phyloP scores from a whole-genome alignment of 768 basidiomycete species.

The Suillus placidus region DNA sequence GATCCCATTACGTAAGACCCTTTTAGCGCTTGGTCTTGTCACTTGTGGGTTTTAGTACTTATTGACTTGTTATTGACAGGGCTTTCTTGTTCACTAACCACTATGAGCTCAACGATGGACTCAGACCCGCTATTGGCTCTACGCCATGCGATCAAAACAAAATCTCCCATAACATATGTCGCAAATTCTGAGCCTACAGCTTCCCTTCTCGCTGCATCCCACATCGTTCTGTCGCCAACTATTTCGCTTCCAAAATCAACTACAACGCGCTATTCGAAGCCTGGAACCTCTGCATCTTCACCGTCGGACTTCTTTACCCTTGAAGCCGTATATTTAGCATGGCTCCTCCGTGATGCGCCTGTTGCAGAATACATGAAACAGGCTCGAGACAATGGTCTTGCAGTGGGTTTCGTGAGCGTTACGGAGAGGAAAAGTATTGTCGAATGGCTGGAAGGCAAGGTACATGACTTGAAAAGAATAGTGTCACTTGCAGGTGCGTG shows the following conservation, averaged over 20 bases:
- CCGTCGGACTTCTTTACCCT: slow-evolving; percentile 68
- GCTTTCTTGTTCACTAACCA: slow-evolving; percentile 1
- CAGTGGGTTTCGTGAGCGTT: slow-evolving; percentile 78
- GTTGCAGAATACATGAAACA: slow-evolving; percentile 90
- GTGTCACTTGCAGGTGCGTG: slow-evolving; percentile 26
- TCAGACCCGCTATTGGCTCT: slow-evolving; percentile 59
- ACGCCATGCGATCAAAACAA: slow-evolving; percentile 62
- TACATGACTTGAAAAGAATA: slow-evolving; percentile 30
- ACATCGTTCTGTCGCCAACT: slow-evolving; percentile 59
- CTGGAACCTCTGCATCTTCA: slow-evolving; percentile 42
- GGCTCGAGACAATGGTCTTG: slow-evolving; percentile 72
- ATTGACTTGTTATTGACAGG: background rate
- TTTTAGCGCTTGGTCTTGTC: background rate
- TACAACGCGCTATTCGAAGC: slow-evolving; percentile 79
- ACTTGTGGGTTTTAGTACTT: background rate
- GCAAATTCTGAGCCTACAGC: slow-evolving; percentile 38
- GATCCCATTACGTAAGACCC: background rate
- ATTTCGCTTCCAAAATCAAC: slow-evolving; percentile 68
- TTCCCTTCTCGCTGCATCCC: slow-evolving; percentile 60
- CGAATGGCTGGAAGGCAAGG: slow-evolving; percentile 78
- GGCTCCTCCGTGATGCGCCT: slow-evolving; percentile 70
- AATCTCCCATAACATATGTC: slow-evolving; percentile 52
- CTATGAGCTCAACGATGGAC: slow-evolving; percentile 17
- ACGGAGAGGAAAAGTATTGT: slow-evolving; percentile 86
- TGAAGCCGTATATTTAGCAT: slow-evolving; percentile 85